Evolutionary conservation across 371 early-diverging fungal genomes (phyloP), one percentile per base, ranked within the genome.

Genomic region (Syncephalastrum contaminatum): DNA sequence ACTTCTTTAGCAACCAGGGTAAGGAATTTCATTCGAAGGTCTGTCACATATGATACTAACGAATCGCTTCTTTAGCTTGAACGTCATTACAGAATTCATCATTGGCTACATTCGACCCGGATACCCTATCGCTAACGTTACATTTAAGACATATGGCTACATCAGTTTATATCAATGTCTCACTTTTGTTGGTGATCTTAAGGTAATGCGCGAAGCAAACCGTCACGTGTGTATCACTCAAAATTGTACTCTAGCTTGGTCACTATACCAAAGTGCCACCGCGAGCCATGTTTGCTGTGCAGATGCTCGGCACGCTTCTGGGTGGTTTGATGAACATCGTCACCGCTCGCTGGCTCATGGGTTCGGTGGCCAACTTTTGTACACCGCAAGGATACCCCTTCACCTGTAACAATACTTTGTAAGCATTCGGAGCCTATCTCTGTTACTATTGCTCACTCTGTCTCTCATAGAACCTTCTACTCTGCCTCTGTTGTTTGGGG

Each of bases 401-500:
- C 58, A 87, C 87, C 1, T 88, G 88, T 60, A 79, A 76, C 52
- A 71, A 68, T 54, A 84, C 89, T 13, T 21, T 19, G 45, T 45
- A 64, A 70, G 25, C 84, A 85, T 14, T 86, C 85, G 41, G 67
- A 71, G 43, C 82, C 86, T 25, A 88, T 88, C 6, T 86, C 85
- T 22, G 62, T 77, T 39, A 81, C 82, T 15, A 15, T 8, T 67
- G 4, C 69, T 72, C 55, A 43, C 21, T 10, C 1, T 42, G 8
- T 49, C 2, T 53, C 18, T 2, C 45, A 51, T n/a, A 51, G 43
- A 13, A 58, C 58, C n/a, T 64, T 64, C 49, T 84, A 75, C 62
- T 77, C 81, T 18, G 84, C 87, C 13, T 87, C 85, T 16, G 64
- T 89, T 22, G 85, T 89, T 43, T 91, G 84, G 89, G 88, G 90